phyloP scores from a whole-genome alignment of 2,329 filamentous ascomycete species.

The Boeremia exigua region DNA sequence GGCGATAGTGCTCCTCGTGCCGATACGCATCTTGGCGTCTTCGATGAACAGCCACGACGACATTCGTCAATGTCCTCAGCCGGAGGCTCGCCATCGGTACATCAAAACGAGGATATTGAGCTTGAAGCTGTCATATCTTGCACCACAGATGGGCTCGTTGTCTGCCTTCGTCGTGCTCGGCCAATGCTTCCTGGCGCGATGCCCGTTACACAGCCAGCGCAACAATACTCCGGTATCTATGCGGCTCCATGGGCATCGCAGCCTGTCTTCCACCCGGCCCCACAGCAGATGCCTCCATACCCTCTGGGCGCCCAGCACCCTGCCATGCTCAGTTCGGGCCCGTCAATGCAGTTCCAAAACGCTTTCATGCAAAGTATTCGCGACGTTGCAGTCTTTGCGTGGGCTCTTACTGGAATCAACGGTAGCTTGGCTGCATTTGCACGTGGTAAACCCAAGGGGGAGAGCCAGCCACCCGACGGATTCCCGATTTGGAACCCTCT shows the following conservation, averaged over 20 bases:
- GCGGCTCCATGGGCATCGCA: constrained; percentile 80
- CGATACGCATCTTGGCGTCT: constrained; percentile 40
- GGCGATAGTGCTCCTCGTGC: constrained; percentile 52
- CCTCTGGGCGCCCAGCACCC: constrained; percentile 45
- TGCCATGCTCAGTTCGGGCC: constrained; percentile 55
- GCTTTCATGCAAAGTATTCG: constrained; percentile 81
- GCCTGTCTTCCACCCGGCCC: constrained; percentile 60
- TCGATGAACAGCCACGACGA: constrained; percentile 35
- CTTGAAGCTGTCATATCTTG: constrained; percentile 91
- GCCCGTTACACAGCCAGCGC: constrained; percentile 29
- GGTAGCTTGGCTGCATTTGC: constrained; percentile 71
- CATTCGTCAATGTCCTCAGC: constrained; percentile 39
- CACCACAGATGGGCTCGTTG: constrained; percentile 85
- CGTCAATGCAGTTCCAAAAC: constrained; percentile 53
- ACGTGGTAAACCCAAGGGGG: constrained; percentile 66
- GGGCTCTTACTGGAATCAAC: constrained; percentile 82
- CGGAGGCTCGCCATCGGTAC: constrained; percentile 32
- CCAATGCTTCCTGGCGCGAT: constrained; percentile 65
- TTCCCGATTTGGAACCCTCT: constrained; percentile 63
- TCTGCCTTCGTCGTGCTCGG: constrained; percentile 76
- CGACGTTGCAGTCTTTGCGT: constrained; percentile 87
- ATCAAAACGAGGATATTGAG: constrained; percentile 62
- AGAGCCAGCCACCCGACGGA: constrained; percentile 66
- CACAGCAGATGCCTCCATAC: constrained; percentile 45
- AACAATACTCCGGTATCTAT: constrained; percentile 64